Conservation (phyloP, 306 rosid genomes). For the Trifolium subterraneum region DNA sequence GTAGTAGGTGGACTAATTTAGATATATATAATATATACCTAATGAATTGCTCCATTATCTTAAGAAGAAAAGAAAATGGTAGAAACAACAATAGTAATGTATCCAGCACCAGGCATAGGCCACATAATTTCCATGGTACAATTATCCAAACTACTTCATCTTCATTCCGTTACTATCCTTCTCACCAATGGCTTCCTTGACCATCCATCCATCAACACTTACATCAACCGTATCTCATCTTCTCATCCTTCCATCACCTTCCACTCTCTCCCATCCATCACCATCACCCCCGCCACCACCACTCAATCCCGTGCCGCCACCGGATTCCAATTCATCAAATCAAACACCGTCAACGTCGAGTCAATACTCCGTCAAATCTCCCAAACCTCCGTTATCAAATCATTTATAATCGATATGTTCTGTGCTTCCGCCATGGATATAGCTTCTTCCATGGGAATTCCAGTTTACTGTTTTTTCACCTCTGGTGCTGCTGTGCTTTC, state of each 20-base stretch:
- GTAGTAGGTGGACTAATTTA: too few species aligned
- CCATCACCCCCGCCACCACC: background rate
- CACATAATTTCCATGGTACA: conserved; percentile 43
- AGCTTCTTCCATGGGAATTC: conserved; percentile 1
- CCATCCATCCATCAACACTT: conserved; percentile 22
- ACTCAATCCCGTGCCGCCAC: background rate
- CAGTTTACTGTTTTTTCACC: conserved; percentile 40
- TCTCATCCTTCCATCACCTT: conserved; percentile 38
- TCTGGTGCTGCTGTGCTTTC: conserved; percentile 42
- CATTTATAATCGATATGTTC: conserved; percentile 39
- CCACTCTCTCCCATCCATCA: conserved; percentile 24
- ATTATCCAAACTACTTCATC: conserved; percentile 14
- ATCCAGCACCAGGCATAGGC: conserved; percentile 36
- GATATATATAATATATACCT: too few species aligned
- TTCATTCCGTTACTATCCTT: conserved; percentile 21
- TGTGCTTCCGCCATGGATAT: conserved; percentile 14
- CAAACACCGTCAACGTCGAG: conserved; percentile 22
- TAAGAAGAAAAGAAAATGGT: background rate
- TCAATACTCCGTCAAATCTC: conserved; percentile 26
- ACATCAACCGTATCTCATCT: background rate
- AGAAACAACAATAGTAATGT: conserved; percentile 23
- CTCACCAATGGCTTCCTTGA: conserved; percentile 32
- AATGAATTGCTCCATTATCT: too few species aligned
- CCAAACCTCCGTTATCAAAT: background rate
- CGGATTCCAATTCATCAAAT: background rate